Base-by-base conservation (phyloP, 2,329 filamentous ascomycete species). In the Fusarium dlaminii region DNA sequence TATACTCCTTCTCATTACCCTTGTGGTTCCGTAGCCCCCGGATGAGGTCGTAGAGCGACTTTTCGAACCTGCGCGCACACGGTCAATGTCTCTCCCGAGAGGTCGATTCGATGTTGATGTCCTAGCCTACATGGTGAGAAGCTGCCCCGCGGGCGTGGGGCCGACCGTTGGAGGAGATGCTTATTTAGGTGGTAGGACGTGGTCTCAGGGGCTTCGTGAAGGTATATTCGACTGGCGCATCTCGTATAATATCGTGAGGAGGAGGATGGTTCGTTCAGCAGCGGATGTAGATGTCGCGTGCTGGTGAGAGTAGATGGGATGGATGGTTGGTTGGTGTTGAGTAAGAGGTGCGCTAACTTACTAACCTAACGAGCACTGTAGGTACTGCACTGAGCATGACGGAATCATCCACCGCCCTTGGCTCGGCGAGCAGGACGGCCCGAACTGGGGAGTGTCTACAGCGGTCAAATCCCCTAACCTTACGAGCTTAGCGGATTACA, bases 31-130 rank as follows among this genome's bases (percentile, higher is more conserved):
- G 92, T 81, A 99, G 87, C 79, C 96, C 96, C 84, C 95, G 91
- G 79, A 99, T 99, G 87, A 99, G 95, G 90, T 98, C 96, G 84
- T 98, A 98, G 27, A 99, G 90, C 46, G 96, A 98, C 85, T 99
- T 99, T 84, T 99, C 96, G 86, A 99, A 99, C 96, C 95, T 98
- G 66, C 70, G 65, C 67, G 46, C 46, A 46, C 29, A 68, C n/a
- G 39, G 75, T 79, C 69, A 79, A 75, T 73, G 48, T 51, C 51
- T 42, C 45, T 55, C 46, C 45, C 29, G 34, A 36, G 18, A 30
- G 20, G 43, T 40, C 27, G n/a, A 48, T 42, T 45, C 27, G 18
- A 34, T 34, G 29, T 46, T 39, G 34, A 51, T 39, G 63, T 57
- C 40, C 34, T 30, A 48, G 52, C 75, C 73, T 79, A 79, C 77